These are phyloP conservation scores for Candida broadrunensis DNA, from an alignment of 805 yeast species.

Conservation along the genomic window DNA sequence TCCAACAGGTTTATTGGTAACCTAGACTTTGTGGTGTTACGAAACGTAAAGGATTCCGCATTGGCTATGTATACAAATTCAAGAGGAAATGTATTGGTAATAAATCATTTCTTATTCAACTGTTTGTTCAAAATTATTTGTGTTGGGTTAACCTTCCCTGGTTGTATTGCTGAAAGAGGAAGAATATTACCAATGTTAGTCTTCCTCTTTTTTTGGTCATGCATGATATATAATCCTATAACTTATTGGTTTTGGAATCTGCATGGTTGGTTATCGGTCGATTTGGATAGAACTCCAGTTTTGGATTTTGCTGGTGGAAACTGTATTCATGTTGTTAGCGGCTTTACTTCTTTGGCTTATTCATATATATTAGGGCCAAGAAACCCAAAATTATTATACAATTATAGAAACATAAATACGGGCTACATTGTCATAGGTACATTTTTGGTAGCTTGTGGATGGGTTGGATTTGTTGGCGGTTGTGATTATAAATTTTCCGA, in stretches of 20 bases:
- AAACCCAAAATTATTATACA: slow-evolving; percentile 32
- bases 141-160: slow-evolving; percentile 41
- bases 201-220: slow-evolving; percentile 38
- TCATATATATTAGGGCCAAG: slow-evolving; percentile 42
- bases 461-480: slow-evolving; percentile 43
- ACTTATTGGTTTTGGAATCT: slow-evolving; percentile 45
- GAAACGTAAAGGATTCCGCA: slow-evolving; percentile 19
- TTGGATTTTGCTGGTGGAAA: slow-evolving; percentile 46
- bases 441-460: slow-evolving; percentile 29
- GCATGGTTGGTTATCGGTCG: slow-evolving; percentile 41
- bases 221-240: slow-evolving; percentile 40
- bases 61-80: slow-evolving; percentile 26
- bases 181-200: slow-evolving; percentile 39
- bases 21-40: slow-evolving; percentile 26
- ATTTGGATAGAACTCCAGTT: slow-evolving; percentile 30
- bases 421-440: slow-evolving; percentile 34
- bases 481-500: slow-evolving; percentile 40
- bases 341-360: slow-evolving; percentile 43
- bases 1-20: slow-evolving; percentile 33
- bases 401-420: slow-evolving; percentile 35
- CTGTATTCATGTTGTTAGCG: slow-evolving; percentile 43
- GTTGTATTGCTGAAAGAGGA: slow-evolving; percentile 44
- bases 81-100: slow-evolving; percentile 34
- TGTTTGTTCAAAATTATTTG: slow-evolving; percentile 37
- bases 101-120: slow-evolving; percentile 38